Percentiles rank a stretch among this genome's conserved stretches.
These are phyloP conservation scores for Zygnema cylindricum DNA, from an alignment of 139 green algal species.

Conservation along the genomic window DNA sequence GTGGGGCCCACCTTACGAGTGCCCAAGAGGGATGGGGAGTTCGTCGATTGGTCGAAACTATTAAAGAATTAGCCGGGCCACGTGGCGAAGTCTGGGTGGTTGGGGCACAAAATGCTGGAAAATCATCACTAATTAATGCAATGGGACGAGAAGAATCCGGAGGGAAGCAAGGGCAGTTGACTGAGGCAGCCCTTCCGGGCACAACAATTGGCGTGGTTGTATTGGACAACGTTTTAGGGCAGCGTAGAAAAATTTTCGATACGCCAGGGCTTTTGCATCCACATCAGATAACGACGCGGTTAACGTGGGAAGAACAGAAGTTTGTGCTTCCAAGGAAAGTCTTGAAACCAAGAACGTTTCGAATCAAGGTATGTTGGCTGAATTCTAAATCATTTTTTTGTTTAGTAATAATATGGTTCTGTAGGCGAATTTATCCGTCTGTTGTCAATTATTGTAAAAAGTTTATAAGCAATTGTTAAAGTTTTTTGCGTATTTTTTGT, in stretches of 20 bases:
- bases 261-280: slow-evolving; percentile 94
- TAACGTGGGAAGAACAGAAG: slow-evolving; percentile 78
- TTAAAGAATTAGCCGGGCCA: slow-evolving; percentile 14
- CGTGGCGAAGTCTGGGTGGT: slow-evolving; percentile 94
- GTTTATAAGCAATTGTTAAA: not conserved
- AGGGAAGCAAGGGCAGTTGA: slow-evolving; percentile 67
- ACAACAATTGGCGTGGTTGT: slow-evolving; percentile 91
- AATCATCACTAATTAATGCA: slow-evolving; percentile 92
- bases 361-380: slow-evolving; percentile 69
- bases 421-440: too few species aligned
- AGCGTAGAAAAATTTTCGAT: slow-evolving; percentile 81
- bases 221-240: slow-evolving; percentile 81
- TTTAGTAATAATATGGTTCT: too few species aligned
- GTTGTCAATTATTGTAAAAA: slow-evolving; percentile 12
- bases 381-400: too few species aligned
- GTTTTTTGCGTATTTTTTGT: too few species aligned
- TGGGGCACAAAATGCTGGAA: slow-evolving; percentile 89
- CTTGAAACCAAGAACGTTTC: slow-evolving; percentile 88
- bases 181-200: slow-evolving; percentile 84
- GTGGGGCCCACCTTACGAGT: slow-evolving; percentile 63
- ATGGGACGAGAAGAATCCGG: slow-evolving; percentile 66
- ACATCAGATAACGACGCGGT: slow-evolving; percentile 73
- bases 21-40: slow-evolving; percentile 32
- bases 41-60: not conserved
- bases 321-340: slow-evolving; percentile 43